A percentile compares a stretch with the other conserved stretches of the same genome.
phyloP scores from a whole-genome alignment of 495 filamentous ascomycete species.

The Immersiella caudata region DNA sequence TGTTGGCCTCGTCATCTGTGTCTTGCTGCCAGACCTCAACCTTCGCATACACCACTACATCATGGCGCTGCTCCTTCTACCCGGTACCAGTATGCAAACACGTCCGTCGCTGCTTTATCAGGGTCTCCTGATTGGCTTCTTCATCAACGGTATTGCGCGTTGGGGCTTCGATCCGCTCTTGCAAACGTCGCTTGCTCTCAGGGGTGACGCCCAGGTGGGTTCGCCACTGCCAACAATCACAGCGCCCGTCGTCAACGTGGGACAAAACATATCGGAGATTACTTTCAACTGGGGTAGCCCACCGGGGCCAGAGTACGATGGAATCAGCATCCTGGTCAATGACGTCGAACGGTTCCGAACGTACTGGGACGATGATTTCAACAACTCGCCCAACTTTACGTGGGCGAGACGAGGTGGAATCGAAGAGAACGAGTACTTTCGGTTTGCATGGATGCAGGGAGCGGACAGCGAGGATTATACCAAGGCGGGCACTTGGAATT shows the following conservation, averaged over 20 bases:
- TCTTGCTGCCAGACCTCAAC: conserved; percentile 76
- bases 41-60: conserved; percentile 96
- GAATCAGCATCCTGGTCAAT: conserved; percentile 87
- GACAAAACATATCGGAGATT: conserved; percentile 42
- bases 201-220: conserved; percentile 69
- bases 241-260: conserved; percentile 47
- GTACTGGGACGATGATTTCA: conserved; percentile 54
- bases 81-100: conserved; percentile 83
- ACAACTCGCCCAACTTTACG: conserved; percentile 38
- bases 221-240: conserved; percentile 68
- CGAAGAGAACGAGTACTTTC: conserved; percentile 76
- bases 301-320: conserved; percentile 69
- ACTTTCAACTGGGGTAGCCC: conserved; percentile 57
- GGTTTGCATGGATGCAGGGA: conserved; percentile 79
- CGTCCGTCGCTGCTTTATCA: conserved; percentile 78
- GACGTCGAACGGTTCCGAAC: conserved; percentile 85
- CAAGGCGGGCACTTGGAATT: conserved; percentile 75
- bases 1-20: conserved; percentile 60
- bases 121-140: conserved; percentile 82
- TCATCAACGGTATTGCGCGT: conserved; percentile 88
- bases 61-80: conserved; percentile 76
- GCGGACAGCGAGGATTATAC: conserved; percentile 74
- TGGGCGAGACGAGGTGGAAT: conserved; percentile 49
- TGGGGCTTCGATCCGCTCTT: conserved; percentile 92
- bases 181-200: conserved; percentile 75